Conservation (phyloP, 164 flowering plant genomes). For the Stephania japonica region DNA sequence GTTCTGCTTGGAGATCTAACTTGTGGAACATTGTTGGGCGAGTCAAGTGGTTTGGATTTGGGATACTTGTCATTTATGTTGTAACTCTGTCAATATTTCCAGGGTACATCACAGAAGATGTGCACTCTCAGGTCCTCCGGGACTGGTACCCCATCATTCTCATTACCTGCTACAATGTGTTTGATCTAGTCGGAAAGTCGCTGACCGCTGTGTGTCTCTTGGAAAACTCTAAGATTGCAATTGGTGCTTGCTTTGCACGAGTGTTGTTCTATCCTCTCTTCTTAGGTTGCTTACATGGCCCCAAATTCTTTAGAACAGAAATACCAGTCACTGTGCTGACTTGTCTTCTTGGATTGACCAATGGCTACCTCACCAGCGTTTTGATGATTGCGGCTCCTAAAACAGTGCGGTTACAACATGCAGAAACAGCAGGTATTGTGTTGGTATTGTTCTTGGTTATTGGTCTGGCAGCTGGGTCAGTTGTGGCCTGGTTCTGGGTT, state of each 20-base stretch:
- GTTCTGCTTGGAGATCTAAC: slow-evolving; percentile 46
- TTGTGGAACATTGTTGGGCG: slow-evolving; percentile 59
- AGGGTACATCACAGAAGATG: slow-evolving; percentile 91
- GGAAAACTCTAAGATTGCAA: slow-evolving; percentile 57
- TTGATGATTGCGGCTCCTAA: slow-evolving; percentile 88
- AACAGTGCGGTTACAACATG: slow-evolving; percentile 61
- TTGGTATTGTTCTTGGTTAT: slow-evolving; percentile 68
- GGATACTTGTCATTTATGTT: slow-evolving; percentile 57
- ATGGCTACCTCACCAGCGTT: slow-evolving; percentile 83
- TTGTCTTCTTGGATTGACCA: slow-evolving; percentile 79
- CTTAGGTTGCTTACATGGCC: slow-evolving; percentile 88
- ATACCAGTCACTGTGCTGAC: slow-evolving; percentile 77
- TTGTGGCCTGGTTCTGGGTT: slow-evolving; percentile 94
- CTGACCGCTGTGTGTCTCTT: slow-evolving; percentile 66
- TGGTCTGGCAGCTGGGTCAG: slow-evolving; percentile 77
- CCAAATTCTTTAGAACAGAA: slow-evolving; percentile 69
- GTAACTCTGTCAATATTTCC: slow-evolving; percentile 91
- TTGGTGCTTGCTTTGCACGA: slow-evolving; percentile 58
- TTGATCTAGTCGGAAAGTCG: slow-evolving; percentile 84
- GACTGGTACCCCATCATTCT: slow-evolving; percentile 91
- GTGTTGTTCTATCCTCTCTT: slow-evolving; percentile 78
- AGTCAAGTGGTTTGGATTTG: slow-evolving; percentile 72
- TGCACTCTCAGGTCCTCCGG: slow-evolving; percentile 61
- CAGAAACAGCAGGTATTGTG: slow-evolving; percentile 82
- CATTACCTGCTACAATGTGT: slow-evolving; percentile 73